A percentile compares a stretch with the other conserved stretches of the same genome.
These are phyloP conservation scores for Botrytis aclada DNA, from an alignment of 2,329 filamentous ascomycete genomes.

Conservation along the genomic window DNA sequence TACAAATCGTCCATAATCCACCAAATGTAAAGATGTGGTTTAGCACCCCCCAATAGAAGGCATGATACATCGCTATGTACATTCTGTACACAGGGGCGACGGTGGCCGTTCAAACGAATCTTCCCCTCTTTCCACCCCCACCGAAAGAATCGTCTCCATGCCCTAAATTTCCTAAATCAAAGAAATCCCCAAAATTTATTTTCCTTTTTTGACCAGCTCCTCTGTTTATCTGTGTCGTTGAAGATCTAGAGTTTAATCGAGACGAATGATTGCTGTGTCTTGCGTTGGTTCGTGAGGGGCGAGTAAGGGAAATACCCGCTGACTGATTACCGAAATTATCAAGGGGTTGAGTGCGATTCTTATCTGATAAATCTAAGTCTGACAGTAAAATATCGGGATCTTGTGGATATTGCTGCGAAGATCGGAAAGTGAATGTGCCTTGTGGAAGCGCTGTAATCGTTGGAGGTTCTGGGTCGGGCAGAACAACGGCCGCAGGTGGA, in stretches of 20 bases:
- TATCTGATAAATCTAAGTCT: conserved; percentile 58
- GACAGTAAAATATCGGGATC: conserved; percentile 58
- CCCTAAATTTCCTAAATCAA: conserved; percentile 64
- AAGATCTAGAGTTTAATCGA: conserved; percentile 28
- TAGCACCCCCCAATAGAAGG: not conserved
- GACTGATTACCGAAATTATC: conserved; percentile 28
- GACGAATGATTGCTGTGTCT: conserved; percentile 34
- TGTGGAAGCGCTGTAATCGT: conserved; percentile 50
- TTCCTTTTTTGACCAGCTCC: conserved; percentile 70
- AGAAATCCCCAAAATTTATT: conserved; percentile 71
- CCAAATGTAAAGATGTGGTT: conserved; percentile 10
- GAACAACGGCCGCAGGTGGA: conserved; percentile 19
- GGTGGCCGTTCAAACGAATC: conserved; percentile 33
- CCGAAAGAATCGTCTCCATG: conserved; percentile 56
- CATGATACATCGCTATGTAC: conserved; percentile 14
- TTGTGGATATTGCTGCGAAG: conserved; percentile 57
- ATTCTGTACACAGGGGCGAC: not conserved
- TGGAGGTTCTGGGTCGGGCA: conserved; percentile 22
- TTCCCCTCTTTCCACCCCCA: conserved; percentile 38
- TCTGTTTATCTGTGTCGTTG: conserved; percentile 47
- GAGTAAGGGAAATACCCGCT: conserved; percentile 32
- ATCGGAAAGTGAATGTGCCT: conserved; percentile 68
- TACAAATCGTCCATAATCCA: conserved; percentile 11
- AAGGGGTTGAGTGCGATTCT: conserved; percentile 37
- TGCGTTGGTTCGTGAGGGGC: conserved; percentile 30